These are phyloP conservation scores for Nannochloris sp. DNA, from an alignment of 139 green algal species.

Conservation along the genomic window DNA sequence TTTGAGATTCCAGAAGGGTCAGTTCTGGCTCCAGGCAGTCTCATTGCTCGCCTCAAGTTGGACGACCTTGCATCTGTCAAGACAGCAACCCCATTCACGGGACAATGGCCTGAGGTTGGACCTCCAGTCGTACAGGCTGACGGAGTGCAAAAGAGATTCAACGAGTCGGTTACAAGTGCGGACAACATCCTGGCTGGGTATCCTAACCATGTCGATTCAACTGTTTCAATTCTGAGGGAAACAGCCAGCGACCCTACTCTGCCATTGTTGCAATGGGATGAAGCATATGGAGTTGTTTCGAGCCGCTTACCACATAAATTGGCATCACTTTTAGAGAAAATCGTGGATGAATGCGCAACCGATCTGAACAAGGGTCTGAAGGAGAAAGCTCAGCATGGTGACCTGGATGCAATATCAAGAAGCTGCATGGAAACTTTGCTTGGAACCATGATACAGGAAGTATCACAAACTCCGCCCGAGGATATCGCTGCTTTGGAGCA, in stretches of 20 bases:
- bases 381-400: neutral
- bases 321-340: conserved; percentile 30
- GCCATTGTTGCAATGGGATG: conserved; percentile 73
- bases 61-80: conserved; percentile 45
- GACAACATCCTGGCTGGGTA: conserved; percentile 64
- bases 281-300: conserved; percentile 59
- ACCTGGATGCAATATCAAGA: neutral
- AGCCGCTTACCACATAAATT: conserved; percentile 48
- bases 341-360: conserved; percentile 35
- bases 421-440: conserved; percentile 22
- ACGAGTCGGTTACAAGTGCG: conserved; percentile 34
- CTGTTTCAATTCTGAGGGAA: conserved; percentile 56
- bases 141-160: conserved; percentile 47
- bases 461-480: conserved; percentile 8
- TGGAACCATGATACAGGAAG: conserved; percentile 21
- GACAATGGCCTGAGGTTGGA: conserved; percentile 62
- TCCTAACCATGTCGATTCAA: conserved; percentile 38
- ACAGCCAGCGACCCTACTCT: conserved; percentile 68
- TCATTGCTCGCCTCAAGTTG: conserved; percentile 74
- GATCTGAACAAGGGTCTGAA: conserved; percentile 18
- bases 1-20: conserved; percentile 67
- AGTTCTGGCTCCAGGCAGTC: conserved; percentile 56
- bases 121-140: conserved; percentile 48
- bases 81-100: conserved; percentile 42
- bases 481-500: conserved; percentile 34